Evolutionary conservation across 164 flowering plant species (phyloP), one percentile per base, ranked within the genome.

Genomic region (Stephania cephalantha): DNA sequence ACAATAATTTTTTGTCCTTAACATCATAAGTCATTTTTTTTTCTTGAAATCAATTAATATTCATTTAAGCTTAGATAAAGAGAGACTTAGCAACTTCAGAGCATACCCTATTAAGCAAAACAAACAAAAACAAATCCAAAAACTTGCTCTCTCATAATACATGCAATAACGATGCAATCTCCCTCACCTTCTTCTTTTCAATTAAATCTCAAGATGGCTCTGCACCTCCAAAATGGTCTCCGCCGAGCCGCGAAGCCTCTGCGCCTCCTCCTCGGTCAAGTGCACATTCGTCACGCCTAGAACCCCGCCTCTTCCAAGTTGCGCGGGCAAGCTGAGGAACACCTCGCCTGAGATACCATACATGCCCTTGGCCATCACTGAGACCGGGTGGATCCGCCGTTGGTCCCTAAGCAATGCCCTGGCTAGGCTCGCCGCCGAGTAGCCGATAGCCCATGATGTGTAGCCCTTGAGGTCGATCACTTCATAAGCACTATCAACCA

Each of bases 391-490:
- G 74, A 92, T 88, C 65, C 82, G 84, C 46, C 93, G 73, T 76
- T 91, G 97, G 79, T 91, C 86, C 25, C 97, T 68, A 3, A 91
- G 83, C 2, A 91, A 42, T 29, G 85, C 31, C 7, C 90, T 78
- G 61, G 97, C 94, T 64, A 91, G 70, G 82, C 71, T 90, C 6
- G 97, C 93, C 5, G 75, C 94, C 0, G 97, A 90, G 83, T 91
- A 91, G 18, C 94, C 94, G 17, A 91, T 89, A 0, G 97, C 97
- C 97, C 94, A 91, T 0, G 97, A 91, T 5, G 97, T 91, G 86
- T 91, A 89, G 52, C 97, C 97, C 71, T 91, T 91, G 35, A 91
- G 86, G 31, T 80, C 78, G 25, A 91, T 91, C 63, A 91, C 97
- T 65, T 91, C 93, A n/a, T 88, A 88, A 0, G 97, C 97, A 30